phyloP scores from a whole-genome alignment of 164 flowering plant genomes.

The Litsea cubeba region DNA sequence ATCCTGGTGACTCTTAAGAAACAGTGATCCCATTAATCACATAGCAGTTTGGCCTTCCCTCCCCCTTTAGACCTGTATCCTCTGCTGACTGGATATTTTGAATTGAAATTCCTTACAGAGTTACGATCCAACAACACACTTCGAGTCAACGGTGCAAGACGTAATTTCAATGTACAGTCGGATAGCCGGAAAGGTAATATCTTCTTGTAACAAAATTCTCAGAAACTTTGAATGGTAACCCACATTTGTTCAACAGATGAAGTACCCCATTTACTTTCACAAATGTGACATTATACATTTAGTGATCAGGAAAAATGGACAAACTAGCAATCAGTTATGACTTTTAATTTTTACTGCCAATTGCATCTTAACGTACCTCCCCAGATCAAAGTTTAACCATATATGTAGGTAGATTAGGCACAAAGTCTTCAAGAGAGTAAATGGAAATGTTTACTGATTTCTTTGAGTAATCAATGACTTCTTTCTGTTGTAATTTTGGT shows the following conservation, averaged over 20 bases:
- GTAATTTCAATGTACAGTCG: slow-evolving; percentile 65
- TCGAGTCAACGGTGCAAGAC: slow-evolving; percentile 72
- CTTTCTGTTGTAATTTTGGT: neutral
- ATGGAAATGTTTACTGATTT: neutral
- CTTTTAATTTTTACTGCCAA: too few species aligned
- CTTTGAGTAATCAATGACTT: neutral
- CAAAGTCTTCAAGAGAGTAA: too few species aligned
- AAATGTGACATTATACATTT: neutral
- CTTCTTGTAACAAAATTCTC: neutral
- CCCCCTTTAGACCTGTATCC: neutral
- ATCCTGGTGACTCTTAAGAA: too few species aligned
- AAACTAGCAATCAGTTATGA: too few species aligned
- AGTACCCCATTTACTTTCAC: neutral
- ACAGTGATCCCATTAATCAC: too few species aligned
- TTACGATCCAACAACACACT: slow-evolving; percentile 81
- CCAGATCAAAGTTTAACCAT: too few species aligned
- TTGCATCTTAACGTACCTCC: too few species aligned
- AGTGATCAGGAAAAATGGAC: too few species aligned
- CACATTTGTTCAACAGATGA: neutral
- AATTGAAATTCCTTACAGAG: slow-evolving; percentile 42
- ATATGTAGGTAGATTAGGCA: too few species aligned
- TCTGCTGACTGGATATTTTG: neutral
- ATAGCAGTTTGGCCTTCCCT: neutral
- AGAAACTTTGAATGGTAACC: neutral
- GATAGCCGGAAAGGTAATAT: slow-evolving; percentile 87